Evolutionary conservation across 2,329 filamentous ascomycete genomes (phyloP).

Genomic region (Fusarium napiforme): DNA sequence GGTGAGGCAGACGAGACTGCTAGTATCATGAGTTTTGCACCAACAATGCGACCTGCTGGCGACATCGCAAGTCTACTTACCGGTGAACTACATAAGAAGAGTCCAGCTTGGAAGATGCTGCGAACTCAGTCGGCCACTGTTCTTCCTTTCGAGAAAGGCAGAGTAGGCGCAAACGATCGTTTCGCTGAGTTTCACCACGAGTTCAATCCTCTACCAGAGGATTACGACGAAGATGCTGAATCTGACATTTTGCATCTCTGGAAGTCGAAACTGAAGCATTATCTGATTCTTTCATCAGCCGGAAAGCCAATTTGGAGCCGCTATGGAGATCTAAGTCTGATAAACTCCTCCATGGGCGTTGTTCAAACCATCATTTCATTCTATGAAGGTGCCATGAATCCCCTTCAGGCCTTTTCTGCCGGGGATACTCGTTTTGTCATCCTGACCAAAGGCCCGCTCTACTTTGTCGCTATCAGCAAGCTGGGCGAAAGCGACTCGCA

Average conservation of each 20-base stretch:
- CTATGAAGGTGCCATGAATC: conserved; percentile 83
- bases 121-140: conserved; percentile 69
- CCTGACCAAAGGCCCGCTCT: conserved; percentile 84
- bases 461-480: conserved; percentile 92
- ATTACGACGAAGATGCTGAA: conserved; percentile 52
- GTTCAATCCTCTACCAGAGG: conserved; percentile 78
- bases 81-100: conserved; percentile 74
- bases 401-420: conserved; percentile 86
- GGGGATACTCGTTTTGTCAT: conserved; percentile 88
- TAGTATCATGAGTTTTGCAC: conserved; percentile 74
- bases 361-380: conserved; percentile 98
- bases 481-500: conserved; percentile 93
- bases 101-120: conserved; percentile 75
- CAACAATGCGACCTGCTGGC: conserved; percentile 69
- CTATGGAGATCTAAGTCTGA: conserved; percentile 88
- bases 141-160: conserved; percentile 69
- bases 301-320: conserved; percentile 98
- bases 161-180: conserved; percentile 58
- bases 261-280: conserved; percentile 96
- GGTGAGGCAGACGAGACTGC: conserved; percentile 70
- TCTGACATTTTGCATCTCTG: conserved; percentile 76
- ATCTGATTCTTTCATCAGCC: conserved; percentile 93
- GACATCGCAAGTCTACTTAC: conserved; percentile 86
- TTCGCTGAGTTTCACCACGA: conserved; percentile 78
- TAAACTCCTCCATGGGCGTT: conserved; percentile 94